Base-by-base conservation (phyloP, 164 flowering plant species). In the Stephania yunnanensis region DNA sequence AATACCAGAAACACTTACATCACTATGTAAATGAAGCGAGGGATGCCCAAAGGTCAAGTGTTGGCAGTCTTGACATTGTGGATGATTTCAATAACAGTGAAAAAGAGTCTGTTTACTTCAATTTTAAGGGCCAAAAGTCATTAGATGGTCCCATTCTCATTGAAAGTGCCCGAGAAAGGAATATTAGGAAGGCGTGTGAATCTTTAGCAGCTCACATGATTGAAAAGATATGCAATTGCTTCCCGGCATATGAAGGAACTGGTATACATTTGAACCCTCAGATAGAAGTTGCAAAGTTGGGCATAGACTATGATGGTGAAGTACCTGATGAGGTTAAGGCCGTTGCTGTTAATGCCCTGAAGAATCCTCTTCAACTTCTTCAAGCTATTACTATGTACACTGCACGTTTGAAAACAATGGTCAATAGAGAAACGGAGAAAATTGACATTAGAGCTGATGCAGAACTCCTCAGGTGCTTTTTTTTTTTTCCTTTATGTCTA, bases 391-490 rank as follows among this genome's bases (percentile, higher is more conserved):
- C 94, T 45, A 73, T 88, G n/a, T 89, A 92, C 82, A 88, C 95
- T 13, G 81, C 81, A 79, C 80, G 95, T 74, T 75, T 96, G 83
- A 90, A 88, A 80, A 81, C 90, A 74, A 55, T 90, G 68, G 85
- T 96, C 68, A 82, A 86, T 50, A 88, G 88, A 82, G 98, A 96
- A 84, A 89, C 85, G 29, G 99, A 92, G 80, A 90, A 89, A 83
- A 86, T 91, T 86, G 98, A 96, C 80, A 89, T 89, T 72, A 88
- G 90, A 85, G 95, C 93, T 78, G 99, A 96, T 87, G 95, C 99
- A 70, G 98, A 94, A 87, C 85, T 87, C 65, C 84, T 96, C 72
- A 94, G 99, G 99, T 96, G 73, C 20, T 29, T 42, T 75, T 12
- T 19, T 61, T 68, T 46, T 53, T 55, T 44, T 42, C 52, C 22